Evolutionary conservation across 306 rosid species (phyloP).

Genomic region (Ormosia emarginata): DNA sequence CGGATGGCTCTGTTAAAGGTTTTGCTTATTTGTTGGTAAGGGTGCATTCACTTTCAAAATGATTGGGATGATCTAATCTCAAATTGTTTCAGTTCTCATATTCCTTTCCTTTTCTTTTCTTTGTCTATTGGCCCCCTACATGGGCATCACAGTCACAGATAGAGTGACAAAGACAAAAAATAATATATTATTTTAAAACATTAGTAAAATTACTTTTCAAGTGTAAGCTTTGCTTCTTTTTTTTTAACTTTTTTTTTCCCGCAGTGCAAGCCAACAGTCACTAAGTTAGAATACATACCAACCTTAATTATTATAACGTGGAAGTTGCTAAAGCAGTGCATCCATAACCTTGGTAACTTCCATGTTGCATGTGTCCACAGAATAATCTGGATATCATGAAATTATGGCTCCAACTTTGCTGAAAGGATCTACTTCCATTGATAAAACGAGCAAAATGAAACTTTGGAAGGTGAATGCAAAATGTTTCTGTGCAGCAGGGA

Average conservation of each 20-base stretch:
- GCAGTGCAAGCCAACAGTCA: not conserved
- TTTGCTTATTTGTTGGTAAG: slow-evolving; percentile 70
- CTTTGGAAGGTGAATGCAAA: no score
- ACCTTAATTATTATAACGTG: no score
- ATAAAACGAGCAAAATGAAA: no score
- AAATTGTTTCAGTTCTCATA: not conserved
- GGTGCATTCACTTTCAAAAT: slow-evolving; percentile 18
- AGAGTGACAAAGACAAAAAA: not conserved
- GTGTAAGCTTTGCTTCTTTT: not conserved
- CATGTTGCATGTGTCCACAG: not conserved
- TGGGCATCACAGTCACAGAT: not conserved
- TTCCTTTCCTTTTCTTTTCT: not conserved
- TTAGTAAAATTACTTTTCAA: not conserved
- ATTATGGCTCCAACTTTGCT: no score
- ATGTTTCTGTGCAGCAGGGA: no score
- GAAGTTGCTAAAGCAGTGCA: no score
- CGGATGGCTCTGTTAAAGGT: slow-evolving; percentile 87
- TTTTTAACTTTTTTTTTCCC: no score
- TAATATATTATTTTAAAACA: not conserved
- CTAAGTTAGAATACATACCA: not conserved
- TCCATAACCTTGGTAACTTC: no score
- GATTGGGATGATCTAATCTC: not conserved
- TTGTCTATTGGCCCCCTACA: not conserved
- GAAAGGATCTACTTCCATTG: no score
- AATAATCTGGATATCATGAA: no score